Evolutionary conservation across 1,284 basidiomycete genomes (phyloP).

Genomic region (Ceratobasidium sp.): DNA sequence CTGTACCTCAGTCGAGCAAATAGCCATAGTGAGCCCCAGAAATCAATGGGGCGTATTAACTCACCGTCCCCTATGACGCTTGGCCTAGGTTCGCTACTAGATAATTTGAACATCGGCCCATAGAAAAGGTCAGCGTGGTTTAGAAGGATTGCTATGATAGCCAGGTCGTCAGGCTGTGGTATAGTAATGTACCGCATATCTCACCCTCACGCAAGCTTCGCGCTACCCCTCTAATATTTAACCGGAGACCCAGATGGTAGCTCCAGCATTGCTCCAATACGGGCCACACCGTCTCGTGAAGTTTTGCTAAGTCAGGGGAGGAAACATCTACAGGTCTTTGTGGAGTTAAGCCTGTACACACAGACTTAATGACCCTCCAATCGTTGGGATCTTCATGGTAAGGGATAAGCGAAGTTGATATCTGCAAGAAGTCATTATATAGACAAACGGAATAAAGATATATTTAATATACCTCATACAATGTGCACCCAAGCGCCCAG

Average conservation of each 20-base stretch:
- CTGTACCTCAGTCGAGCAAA: not conserved
- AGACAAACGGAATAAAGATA: not conserved
- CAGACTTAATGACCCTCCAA: conserved; percentile 1
- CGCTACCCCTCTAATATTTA: not conserved
- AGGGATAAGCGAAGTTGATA: conserved; percentile 9
- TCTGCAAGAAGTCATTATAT: not conserved
- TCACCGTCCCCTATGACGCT: conserved; percentile 36
- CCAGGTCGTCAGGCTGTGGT: too few species aligned
- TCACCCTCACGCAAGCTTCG: conserved; percentile 12
- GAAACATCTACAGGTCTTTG: not conserved
- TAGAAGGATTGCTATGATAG: conserved; percentile 15
- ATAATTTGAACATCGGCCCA: conserved; percentile 12
- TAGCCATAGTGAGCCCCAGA: not conserved
- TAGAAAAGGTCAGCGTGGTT: conserved; percentile 10
- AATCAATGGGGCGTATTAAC: not conserved
- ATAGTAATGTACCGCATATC: not conserved
- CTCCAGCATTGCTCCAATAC: conserved; percentile 28
- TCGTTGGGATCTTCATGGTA: not conserved
- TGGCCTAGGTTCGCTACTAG: conserved; percentile 1
- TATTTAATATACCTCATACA: conserved; percentile 19
- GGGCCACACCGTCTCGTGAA: conserved; percentile 28
- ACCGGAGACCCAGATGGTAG: not conserved
- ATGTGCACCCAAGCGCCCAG: conserved; percentile 38
- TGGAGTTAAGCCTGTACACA: not conserved
- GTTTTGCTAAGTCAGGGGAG: conserved; percentile 12